Evolutionary conservation across 306 rosid genomes (phyloP), one percentile per base, ranked within the genome.

Genomic region (Malus sylvestris): DNA sequence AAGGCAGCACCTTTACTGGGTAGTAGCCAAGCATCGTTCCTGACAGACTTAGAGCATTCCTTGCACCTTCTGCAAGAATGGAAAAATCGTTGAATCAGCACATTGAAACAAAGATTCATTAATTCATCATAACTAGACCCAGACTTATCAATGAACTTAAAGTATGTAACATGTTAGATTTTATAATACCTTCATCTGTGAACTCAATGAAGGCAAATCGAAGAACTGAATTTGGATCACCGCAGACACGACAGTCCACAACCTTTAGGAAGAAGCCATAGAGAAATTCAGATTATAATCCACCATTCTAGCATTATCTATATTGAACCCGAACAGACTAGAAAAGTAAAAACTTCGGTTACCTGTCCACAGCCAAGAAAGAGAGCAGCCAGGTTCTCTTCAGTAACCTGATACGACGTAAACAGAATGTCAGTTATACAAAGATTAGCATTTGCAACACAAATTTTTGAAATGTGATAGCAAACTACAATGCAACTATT

Each of bases 241-340:
- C 99, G 13, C 99, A 95, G 2, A 95, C 93, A 52, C 99, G 99
- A 83, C 99, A 95, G 81, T 95, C 99, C 76, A 92, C 96, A 80
- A 95, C 97, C 99, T 95, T 59, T 72, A 5, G 27, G 75, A 72
- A 77, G 78, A 81, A 78, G 76, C 73, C 32, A 45, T 63, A 7
- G 71, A 19, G 71, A 22, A 25, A 23, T 23, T 84, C 65, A 62
- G 52, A 59, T 58, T 59, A 83, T 15, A 32, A 76, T 81, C 78
- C 77, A 81, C 65, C 45, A 67, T 61, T 25, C 82, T 49, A 57
- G 29, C 46, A 62, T 22, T 57, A 53, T 71, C 59, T 11, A 3
- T 15, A 19, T n/a, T 29, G 33, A 33, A 77, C 76, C 23, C 64
- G 23, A 12, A 22, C 55, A 38, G 10, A 3, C 20, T 16, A 72